Base-by-base conservation (phyloP, 2,329 filamentous ascomycete genomes). In the Didymella pomorum region DNA sequence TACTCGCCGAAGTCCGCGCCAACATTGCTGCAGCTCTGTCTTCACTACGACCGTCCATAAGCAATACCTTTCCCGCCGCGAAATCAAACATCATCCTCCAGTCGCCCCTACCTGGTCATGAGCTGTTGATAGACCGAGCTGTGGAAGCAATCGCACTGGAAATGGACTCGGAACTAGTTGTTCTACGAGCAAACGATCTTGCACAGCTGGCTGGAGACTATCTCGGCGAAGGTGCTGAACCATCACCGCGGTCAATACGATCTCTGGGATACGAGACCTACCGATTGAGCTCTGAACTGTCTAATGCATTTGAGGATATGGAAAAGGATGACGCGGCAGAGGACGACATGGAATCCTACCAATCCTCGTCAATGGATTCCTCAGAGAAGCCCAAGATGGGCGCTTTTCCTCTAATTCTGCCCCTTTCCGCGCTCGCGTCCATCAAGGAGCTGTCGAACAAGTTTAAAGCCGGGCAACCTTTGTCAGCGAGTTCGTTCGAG, bases 131-230 rank as follows among this genome's bases (percentile, higher is more conserved):
- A 33, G 83, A 88, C 62, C 76, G 79, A 3, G 79, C 91, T n/a
- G 84, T 93, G 2, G 82, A 86, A 58, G 82, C 86, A 49, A 79
- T 89, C 42, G 89, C 90, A 0, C 78, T 79, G 12, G 82, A 86
- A 31, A 78, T 90, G 6, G 79, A 79, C 7, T 88, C 90, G 3
- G 87, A 94, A 64, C 70, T 94, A 3, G 78, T 95, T 29, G 83
- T 85, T 20, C 72, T 96, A 11, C 85, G 88, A 69, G 86, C 91
- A 1, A 84, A 88, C 61, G 88, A 90, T 68, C 78, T 96, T 52
- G 89, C 89, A 3, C 83, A 88, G 48, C 79, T 95, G 25, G 82
- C 89, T 0, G 89, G 88, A 2, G 82, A 86, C 42, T 92, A 93
- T 67, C 76, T 93, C 10, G 89, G 88, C 4, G 87, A 90, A 68